A percentile compares a stretch with the other conserved stretches of the same genome.
These are phyloP conservation scores for Hymenoscyphus occultus DNA, from an alignment of 2,329 filamentous ascomycete genomes.

Conservation along the genomic window DNA sequence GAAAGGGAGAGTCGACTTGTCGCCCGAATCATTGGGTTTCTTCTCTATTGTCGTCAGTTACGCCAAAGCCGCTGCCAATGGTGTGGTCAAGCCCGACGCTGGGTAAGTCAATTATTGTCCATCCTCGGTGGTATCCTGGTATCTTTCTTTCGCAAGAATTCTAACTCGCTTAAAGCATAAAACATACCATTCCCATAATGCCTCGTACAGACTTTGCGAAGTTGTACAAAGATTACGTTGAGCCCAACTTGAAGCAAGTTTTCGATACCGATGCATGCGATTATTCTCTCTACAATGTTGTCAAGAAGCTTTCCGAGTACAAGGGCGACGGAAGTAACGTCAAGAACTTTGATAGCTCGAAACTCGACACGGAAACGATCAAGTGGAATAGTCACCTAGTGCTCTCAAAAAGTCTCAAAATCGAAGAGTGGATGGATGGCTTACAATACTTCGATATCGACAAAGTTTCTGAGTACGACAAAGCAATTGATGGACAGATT, in stretches of 20 bases:
- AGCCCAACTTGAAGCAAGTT: neutral
- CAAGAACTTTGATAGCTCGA: constrained; percentile 2
- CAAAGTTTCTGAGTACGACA: neutral
- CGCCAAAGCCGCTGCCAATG: neutral
- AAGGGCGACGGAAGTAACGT: neutral
- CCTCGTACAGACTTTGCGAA: neutral
- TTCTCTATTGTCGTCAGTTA: neutral
- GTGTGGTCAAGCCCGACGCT: neutral
- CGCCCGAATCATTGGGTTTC: neutral
- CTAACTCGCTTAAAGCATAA: neutral
- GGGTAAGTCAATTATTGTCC: neutral
- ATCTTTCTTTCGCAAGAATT: neutral
- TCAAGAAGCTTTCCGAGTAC: constrained; percentile 1
- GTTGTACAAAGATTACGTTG: neutral
- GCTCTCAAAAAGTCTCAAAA: neutral
- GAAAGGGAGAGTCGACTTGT: neutral
- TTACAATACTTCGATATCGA: neutral
- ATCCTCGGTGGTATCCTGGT: neutral
- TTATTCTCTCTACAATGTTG: neutral
- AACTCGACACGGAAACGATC: neutral
- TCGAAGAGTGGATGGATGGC: neutral
- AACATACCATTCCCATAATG: neutral
- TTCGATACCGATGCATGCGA: neutral
- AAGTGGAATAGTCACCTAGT: neutral
- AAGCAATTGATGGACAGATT: neutral